phyloP scores from a whole-genome alignment of 257 asterid species.

The Misopates orontium region DNA sequence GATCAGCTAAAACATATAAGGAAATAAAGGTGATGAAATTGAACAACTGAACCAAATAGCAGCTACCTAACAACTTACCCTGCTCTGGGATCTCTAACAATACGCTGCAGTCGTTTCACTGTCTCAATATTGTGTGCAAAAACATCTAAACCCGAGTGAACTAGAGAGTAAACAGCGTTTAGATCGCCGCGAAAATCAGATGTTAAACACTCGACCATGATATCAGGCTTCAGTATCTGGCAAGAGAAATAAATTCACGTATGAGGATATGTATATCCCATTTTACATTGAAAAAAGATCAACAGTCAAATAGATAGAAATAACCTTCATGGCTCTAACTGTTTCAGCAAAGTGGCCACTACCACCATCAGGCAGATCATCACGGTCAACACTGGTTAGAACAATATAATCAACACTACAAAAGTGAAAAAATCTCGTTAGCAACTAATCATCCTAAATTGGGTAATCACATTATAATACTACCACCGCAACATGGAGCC shows the following conservation, averaged over 20 bases:
- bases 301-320: slow-evolving; percentile 12
- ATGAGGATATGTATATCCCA: slow-evolving; percentile 3
- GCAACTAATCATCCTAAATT: slow-evolving; percentile 16
- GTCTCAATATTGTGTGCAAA: slow-evolving; percentile 96
- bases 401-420: slow-evolving; percentile 95
- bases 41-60: slow-evolving; percentile 3
- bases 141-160: slow-evolving; percentile 89
- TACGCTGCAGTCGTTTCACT: slow-evolving; percentile 82
- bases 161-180: slow-evolving; percentile 72
- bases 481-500: not conserved
- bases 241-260: slow-evolving; percentile 24
- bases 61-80: slow-evolving; percentile 57
- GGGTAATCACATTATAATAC: not conserved
- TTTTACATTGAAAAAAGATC: slow-evolving; percentile 16
- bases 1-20: not conserved
- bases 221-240: slow-evolving; percentile 83
- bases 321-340: slow-evolving; percentile 87
- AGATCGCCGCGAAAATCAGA: slow-evolving; percentile 96
- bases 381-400: slow-evolving; percentile 93
- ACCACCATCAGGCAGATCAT: slow-evolving; percentile 96
- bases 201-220: slow-evolving; percentile 94
- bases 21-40: not conserved
- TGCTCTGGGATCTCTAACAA: slow-evolving; percentile 97
- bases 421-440: slow-evolving; percentile 25
- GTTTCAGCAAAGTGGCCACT: slow-evolving; percentile 96